Conservation (phyloP, 2,329 filamentous ascomycete species). For the Beauveria sp. region DNA sequence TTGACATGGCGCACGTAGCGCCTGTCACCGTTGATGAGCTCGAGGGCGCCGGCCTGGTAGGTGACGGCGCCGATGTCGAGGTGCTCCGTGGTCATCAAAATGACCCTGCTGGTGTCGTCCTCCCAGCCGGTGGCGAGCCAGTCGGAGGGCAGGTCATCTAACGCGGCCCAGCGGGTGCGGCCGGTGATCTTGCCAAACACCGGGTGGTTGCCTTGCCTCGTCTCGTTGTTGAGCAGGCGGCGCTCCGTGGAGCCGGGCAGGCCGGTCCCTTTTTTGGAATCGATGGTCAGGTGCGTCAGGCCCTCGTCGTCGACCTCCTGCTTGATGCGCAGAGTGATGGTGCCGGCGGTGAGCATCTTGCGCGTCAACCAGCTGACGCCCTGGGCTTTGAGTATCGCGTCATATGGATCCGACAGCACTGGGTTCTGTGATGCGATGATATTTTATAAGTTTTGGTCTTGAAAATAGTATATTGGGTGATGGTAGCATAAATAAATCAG, state of each 20-base stretch:
- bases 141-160: constrained; percentile 10
- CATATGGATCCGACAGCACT: constrained; percentile 11
- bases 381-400: constrained; percentile 13
- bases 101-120: neutral
- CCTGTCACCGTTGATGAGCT: constrained; percentile 9
- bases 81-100: neutral
- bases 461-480: too few relatives aligned
- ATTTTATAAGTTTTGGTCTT: neutral
- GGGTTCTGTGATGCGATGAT: neutral
- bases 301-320: constrained; percentile 9
- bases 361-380: constrained; percentile 14
- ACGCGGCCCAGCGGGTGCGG: constrained; percentile 9
- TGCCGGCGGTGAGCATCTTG: constrained; percentile 13
- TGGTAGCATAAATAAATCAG: neutral
- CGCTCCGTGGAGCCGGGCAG: constrained; percentile 4
- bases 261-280: constrained; percentile 8
- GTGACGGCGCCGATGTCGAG: neutral
- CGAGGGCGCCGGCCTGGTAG: constrained; percentile 12
- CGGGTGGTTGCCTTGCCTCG: constrained; percentile 12
- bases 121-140: constrained; percentile 4
- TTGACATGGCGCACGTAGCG: constrained; percentile 12
- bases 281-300: constrained; percentile 11
- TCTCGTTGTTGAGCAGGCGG: constrained; percentile 10
- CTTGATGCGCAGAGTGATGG: constrained; percentile 11
- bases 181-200: constrained; percentile 13